Evolutionary conservation across 768 basidiomycete species (phyloP).

Genomic region (Russula griseocarnosa): DNA sequence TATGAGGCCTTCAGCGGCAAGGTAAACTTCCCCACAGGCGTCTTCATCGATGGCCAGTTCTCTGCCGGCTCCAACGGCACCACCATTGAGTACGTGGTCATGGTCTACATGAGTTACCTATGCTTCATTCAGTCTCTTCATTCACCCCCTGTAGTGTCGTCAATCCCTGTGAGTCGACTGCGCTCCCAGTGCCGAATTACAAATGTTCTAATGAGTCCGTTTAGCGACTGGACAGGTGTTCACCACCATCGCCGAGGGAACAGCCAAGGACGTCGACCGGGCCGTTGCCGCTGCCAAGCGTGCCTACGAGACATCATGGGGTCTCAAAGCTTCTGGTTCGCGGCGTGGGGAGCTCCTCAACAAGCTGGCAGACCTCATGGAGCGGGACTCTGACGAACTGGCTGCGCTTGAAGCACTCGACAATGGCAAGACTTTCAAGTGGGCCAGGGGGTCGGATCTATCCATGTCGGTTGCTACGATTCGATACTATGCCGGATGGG

Average conservation of each 20-base stretch:
- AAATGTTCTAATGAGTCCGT: not conserved
- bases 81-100: constrained; percentile 57
- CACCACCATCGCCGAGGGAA: constrained; percentile 55
- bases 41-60: constrained; percentile 72
- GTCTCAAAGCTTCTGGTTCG: constrained; percentile 52
- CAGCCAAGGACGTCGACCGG: constrained; percentile 65
- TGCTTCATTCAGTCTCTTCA: not conserved
- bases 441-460: constrained; percentile 50
- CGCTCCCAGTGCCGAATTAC: not conserved
- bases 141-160: constrained; percentile 42
- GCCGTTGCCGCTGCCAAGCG: constrained; percentile 68
- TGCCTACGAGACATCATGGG: constrained; percentile 66
- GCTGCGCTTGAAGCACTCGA: constrained; percentile 73
- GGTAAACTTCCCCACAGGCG: constrained; percentile 55
- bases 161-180: constrained; percentile 45
- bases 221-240: constrained; percentile 56
- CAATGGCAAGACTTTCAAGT: constrained; percentile 55
- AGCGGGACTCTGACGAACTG: constrained; percentile 56
- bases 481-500: constrained; percentile 89
- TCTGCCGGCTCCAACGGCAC: constrained; percentile 50
- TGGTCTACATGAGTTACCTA: not conserved
- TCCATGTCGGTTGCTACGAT: constrained; percentile 46
- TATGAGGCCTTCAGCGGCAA: constrained; percentile 54
- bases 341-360: constrained; percentile 53
- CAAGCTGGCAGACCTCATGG: constrained; percentile 64